A percentile compares a stretch with the other conserved stretches of the same genome.
These are phyloP conservation scores for Multifurca ochricompacta DNA, from an alignment of 768 basidiomycete genomes.

Conservation along the genomic window DNA sequence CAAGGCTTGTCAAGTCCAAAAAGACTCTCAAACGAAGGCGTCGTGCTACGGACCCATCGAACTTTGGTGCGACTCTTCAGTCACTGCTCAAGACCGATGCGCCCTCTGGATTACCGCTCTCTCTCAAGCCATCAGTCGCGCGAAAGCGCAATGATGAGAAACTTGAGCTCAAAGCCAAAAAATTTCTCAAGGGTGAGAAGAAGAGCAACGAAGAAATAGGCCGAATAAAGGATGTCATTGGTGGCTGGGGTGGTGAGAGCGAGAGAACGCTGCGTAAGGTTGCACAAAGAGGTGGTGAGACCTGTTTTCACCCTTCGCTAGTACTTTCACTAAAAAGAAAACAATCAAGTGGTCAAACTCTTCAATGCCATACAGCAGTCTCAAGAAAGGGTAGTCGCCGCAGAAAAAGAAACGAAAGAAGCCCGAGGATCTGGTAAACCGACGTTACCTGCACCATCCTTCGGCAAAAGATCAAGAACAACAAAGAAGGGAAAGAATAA, in stretches of 20 bases:
- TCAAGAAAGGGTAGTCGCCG: slow-evolving; percentile 47
- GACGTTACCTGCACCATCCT: slow-evolving; percentile 55
- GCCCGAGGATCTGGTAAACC: slow-evolving; percentile 67
- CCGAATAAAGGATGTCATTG: slow-evolving; percentile 62
- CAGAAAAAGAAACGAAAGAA: slow-evolving; percentile 51
- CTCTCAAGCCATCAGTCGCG: slow-evolving; percentile 68
- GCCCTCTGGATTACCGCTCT: slow-evolving; percentile 64
- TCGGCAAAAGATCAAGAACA: slow-evolving; percentile 40
- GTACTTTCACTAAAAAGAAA: not conserved
- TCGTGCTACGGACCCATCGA: slow-evolving; percentile 64
- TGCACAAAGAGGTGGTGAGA: slow-evolving; percentile 75
- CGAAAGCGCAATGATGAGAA: slow-evolving; percentile 69
- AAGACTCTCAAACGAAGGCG: slow-evolving; percentile 80
- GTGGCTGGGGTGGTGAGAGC: slow-evolving; percentile 83
- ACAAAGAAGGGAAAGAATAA: slow-evolving; percentile 45
- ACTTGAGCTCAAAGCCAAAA: slow-evolving; percentile 63
- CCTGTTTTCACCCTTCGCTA: not conserved
- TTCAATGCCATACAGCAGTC: slow-evolving; percentile 85
- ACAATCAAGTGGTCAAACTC: slow-evolving; percentile 59
- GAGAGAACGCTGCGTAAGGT: slow-evolving; percentile 73
- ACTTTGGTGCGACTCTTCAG: slow-evolving; percentile 70
- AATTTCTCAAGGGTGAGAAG: slow-evolving; percentile 59
- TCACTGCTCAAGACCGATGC: slow-evolving; percentile 63
- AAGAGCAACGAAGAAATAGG: slow-evolving; percentile 69
- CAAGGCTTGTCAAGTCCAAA: slow-evolving; percentile 57